Conservation (phyloP, 148 eudicot genomes). For the Heliosperma pusillum region DNA sequence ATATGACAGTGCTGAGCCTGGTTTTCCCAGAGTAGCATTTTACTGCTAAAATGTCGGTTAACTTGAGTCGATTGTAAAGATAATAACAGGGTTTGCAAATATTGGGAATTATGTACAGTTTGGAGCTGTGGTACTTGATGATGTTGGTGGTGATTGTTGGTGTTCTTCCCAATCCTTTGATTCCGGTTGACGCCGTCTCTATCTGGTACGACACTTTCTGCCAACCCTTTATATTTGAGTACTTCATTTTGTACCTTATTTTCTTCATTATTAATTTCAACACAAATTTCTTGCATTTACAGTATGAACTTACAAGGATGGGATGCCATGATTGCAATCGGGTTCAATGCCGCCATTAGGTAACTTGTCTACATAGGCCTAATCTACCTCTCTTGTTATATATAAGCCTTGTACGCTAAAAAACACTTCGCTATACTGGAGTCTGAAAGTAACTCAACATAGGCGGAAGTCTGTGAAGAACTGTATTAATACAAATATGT, state of each 20-base stretch:
- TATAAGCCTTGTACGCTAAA: neutral
- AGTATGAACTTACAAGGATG: constrained; percentile 87
- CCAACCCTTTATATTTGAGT: neutral
- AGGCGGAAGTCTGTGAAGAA: no score
- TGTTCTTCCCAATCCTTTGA: constrained; percentile 50
- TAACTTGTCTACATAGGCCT: constrained; percentile 16
- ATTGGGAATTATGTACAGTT: constrained; percentile 42
- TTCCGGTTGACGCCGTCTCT: constrained; percentile 72
- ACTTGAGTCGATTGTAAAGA: neutral
- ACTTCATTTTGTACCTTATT: neutral
- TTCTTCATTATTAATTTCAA: neutral
- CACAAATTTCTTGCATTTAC: constrained; percentile 23
- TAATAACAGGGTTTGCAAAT: constrained; percentile 7
- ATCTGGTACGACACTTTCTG: constrained; percentile 23
- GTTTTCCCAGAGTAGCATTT: neutral
- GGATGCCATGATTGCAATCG: constrained; percentile 82
- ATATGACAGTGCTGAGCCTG: no score
- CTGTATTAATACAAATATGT: no score
- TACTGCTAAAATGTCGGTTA: neutral
- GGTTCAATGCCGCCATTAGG: constrained; percentile 90
- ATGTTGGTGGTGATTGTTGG: constrained; percentile 62
- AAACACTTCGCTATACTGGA: no score
- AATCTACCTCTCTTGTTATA: neutral
- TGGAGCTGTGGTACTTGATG: constrained; percentile 91
- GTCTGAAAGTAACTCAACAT: no score